A percentile compares a stretch with the other conserved stretches of the same genome.
Evolutionary conservation across 352 stramenopile species (phyloP).

Genomic region (Phytophthora lateralis): DNA sequence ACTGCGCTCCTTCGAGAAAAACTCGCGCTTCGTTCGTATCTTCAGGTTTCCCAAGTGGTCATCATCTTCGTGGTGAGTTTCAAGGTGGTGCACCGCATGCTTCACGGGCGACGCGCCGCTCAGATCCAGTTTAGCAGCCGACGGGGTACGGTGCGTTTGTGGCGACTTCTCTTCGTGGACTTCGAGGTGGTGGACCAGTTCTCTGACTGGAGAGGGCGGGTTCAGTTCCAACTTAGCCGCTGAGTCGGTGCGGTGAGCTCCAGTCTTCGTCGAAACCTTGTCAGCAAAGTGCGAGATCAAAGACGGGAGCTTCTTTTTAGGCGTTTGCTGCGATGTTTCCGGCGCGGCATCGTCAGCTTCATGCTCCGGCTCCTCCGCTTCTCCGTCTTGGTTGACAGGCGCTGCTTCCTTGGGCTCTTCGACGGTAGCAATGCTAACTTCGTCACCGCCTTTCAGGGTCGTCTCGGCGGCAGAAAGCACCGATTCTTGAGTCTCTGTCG

Average conservation of each 20-base stretch:
- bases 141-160: slow-evolving; percentile 37
- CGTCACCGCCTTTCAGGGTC: background rate
- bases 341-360: slow-evolving; percentile 2
- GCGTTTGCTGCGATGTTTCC: slow-evolving; percentile 22
- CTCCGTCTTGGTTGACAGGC: background rate
- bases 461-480: background rate
- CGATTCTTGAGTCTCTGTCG: background rate
- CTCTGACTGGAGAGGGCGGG: slow-evolving; percentile 22
- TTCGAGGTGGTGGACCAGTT: slow-evolving; percentile 34
- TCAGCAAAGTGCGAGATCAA: slow-evolving; percentile 38
- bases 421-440: background rate
- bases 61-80: slow-evolving; percentile 48
- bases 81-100: slow-evolving; percentile 57
- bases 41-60: slow-evolving; percentile 54
- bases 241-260: slow-evolving; percentile 32
- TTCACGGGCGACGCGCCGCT: slow-evolving; percentile 43
- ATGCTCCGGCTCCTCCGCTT: slow-evolving; percentile 22
- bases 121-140: slow-evolving; percentile 36
- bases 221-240: slow-evolving; percentile 31
- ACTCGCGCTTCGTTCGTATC: slow-evolving; percentile 61
- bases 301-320: slow-evolving; percentile 26
- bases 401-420: background rate
- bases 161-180: slow-evolving; percentile 20
- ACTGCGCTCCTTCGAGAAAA: slow-evolving; percentile 50
- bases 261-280: slow-evolving; percentile 24